A percentile compares a stretch with the other conserved stretches of the same genome.
phyloP scores from a whole-genome alignment of 192 early-diverging fungal species.

The Rhizophagus prolifer region DNA sequence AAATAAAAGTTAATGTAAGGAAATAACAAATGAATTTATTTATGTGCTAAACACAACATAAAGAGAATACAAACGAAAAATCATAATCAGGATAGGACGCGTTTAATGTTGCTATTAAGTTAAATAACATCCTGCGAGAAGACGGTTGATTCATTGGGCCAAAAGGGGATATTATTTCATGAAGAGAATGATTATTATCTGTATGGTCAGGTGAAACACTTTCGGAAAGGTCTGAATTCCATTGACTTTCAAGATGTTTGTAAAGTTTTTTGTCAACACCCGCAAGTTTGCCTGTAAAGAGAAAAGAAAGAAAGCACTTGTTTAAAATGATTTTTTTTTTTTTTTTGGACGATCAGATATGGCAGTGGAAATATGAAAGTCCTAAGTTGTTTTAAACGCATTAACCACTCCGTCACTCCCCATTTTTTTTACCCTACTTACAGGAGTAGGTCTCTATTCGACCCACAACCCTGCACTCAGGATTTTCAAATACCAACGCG shows the following conservation, averaged over 20 bases:
- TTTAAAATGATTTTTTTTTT: background rate
- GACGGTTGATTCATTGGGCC: conserved; percentile 85
- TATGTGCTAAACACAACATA: background rate
- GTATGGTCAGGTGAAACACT: conserved; percentile 66
- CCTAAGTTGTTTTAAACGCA: background rate
- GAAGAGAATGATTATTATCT: conserved; percentile 63
- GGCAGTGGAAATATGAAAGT: no score
- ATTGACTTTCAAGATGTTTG: conserved; percentile 83
- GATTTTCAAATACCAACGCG: conserved; percentile 78
- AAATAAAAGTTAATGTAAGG: background rate
- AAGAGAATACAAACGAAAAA: conserved; percentile 68
- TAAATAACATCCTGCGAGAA: conserved; percentile 87
- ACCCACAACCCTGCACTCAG: conserved; percentile 81
- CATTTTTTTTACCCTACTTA: conserved; percentile 52
- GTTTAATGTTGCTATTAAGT: conserved; percentile 93
- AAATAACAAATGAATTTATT: background rate
- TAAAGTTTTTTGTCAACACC: conserved; percentile 91
- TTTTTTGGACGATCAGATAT: background rate
- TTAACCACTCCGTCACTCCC: conserved; percentile 1
- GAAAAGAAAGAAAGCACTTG: background rate
- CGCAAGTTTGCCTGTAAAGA: conserved; percentile 81
- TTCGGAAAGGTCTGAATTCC: conserved; percentile 62
- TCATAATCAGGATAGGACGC: conserved; percentile 97
- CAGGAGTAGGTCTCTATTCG: conserved; percentile 93
- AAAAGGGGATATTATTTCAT: conserved; percentile 77